Conservation (phyloP, 192 early-diverging fungal species). For the Borealophlyctis nickersoniae region DNA sequence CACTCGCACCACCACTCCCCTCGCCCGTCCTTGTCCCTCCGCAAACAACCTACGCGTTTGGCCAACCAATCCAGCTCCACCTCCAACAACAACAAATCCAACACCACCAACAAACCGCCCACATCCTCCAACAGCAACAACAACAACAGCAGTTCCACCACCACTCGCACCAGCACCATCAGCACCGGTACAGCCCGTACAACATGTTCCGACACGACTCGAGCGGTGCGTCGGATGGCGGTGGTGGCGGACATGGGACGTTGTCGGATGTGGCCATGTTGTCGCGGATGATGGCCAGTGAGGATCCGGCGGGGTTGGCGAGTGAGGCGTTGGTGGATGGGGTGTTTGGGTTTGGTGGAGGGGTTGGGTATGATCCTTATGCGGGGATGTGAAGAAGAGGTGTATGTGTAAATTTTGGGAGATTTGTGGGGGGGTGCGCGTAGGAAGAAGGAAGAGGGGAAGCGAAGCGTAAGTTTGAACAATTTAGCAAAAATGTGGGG, state of each 20-base stretch:
- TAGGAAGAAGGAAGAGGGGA: too few relatives aligned
- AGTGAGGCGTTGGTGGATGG: conserved; percentile 21
- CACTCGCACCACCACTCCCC: neutral
- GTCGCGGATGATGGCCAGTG: conserved; percentile 24
- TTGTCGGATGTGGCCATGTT: conserved; percentile 23
- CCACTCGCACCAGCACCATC: conserved; percentile 11
- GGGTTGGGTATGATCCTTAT: too few relatives aligned
- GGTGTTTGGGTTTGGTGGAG: conserved; percentile 14
- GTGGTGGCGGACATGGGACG: neutral
- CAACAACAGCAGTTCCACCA: neutral
- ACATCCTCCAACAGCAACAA: conserved; percentile 5
- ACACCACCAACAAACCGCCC: conserved; percentile 6
- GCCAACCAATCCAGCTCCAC: too few relatives aligned
- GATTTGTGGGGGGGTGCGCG: too few relatives aligned
- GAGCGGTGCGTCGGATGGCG: neutral
- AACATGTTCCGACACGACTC: neutral
- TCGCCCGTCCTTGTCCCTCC: too few relatives aligned
- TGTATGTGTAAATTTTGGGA: too few relatives aligned
- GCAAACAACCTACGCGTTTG: too few relatives aligned
- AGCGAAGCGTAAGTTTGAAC: too few relatives aligned
- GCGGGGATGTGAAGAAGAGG: too few relatives aligned
- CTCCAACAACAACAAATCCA: neutral
- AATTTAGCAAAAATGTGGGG: too few relatives aligned
- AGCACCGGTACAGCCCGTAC: neutral
- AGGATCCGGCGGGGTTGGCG: conserved; percentile 21